Evolutionary conservation across 2,329 filamentous ascomycete species (phyloP).

Genomic region (Phialemonium atrogriseum): DNA sequence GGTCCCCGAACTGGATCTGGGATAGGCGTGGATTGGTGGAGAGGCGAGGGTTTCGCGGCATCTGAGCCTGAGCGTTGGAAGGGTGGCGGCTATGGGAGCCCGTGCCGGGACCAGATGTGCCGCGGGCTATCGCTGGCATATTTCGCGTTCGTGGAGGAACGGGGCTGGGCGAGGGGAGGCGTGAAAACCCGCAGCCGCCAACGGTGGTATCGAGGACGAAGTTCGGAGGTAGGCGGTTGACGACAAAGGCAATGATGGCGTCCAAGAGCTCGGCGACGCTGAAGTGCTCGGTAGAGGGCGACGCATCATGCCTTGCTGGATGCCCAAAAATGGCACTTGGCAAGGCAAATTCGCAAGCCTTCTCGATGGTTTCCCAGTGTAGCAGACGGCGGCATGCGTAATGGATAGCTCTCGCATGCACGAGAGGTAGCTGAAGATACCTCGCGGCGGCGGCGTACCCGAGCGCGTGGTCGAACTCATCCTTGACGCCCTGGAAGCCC

Average conservation of each 20-base stretch:
- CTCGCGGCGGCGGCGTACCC: conserved; percentile 13
- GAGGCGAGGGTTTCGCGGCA: conserved; percentile 10
- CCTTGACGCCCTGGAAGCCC: conserved; percentile 8
- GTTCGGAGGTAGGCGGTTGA: conserved; percentile 38
- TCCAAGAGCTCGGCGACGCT: conserved; percentile 34
- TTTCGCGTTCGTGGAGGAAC: conserved; percentile 1
- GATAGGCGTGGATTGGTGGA: conserved; percentile 15
- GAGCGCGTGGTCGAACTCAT: conserved; percentile 15
- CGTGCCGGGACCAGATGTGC: conserved; percentile 5
- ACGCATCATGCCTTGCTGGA: not conserved
- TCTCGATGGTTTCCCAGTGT: conserved; percentile 17
- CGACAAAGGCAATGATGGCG: conserved; percentile 39
- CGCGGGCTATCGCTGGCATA: conserved; percentile 9
- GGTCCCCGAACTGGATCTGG: conserved; percentile 21
- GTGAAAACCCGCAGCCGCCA: conserved; percentile 17
- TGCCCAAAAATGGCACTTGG: conserved; percentile 12
- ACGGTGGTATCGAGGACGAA: conserved; percentile 42
- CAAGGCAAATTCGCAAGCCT: conserved; percentile 20
- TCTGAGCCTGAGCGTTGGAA: conserved; percentile 7
- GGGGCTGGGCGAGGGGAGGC: conserved; percentile 12
- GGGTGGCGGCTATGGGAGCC: conserved; percentile 10
- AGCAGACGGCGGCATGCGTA: conserved; percentile 16
- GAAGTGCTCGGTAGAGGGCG: conserved; percentile 24
- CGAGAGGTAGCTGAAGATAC: conserved; percentile 11
- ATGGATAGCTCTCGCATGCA: conserved; percentile 11